Evolutionary conservation across 768 basidiomycete genomes (phyloP).

Genomic region (Leccinum arenicola): DNA sequence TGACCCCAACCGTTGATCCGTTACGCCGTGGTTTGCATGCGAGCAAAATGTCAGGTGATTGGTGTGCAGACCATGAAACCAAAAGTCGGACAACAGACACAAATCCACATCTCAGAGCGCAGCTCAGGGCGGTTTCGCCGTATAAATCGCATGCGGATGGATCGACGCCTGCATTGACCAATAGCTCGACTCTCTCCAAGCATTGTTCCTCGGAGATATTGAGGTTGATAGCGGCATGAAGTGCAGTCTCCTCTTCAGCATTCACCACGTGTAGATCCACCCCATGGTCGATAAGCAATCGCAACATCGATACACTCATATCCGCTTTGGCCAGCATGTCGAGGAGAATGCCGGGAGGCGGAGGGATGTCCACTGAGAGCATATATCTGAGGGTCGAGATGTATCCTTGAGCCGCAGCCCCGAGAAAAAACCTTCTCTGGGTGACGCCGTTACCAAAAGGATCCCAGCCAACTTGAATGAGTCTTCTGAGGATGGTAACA

Average conservation of each 20-base stretch:
- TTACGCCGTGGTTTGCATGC: not conserved
- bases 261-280: not conserved
- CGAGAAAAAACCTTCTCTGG: not conserved
- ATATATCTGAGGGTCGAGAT: not conserved
- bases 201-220: not conserved
- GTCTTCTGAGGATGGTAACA: not conserved
- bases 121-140: not conserved
- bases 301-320: not conserved
- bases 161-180: not conserved
- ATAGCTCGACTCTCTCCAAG: not conserved
- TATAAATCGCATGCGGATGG: not conserved
- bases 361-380: not conserved
- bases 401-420: not conserved
- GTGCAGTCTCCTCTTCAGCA: not conserved
- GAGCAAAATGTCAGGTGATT: not conserved
- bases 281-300: not conserved
- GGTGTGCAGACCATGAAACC: not conserved
- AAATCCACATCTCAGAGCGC: not conserved
- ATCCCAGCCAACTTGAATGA: not conserved
- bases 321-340: not conserved
- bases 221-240: not conserved
- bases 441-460: not conserved
- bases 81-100: not conserved
- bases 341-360: not conserved
- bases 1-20: not conserved